Evolutionary conservation across 257 asterid species (phyloP).

Genomic region (Verbascum thapsus): DNA sequence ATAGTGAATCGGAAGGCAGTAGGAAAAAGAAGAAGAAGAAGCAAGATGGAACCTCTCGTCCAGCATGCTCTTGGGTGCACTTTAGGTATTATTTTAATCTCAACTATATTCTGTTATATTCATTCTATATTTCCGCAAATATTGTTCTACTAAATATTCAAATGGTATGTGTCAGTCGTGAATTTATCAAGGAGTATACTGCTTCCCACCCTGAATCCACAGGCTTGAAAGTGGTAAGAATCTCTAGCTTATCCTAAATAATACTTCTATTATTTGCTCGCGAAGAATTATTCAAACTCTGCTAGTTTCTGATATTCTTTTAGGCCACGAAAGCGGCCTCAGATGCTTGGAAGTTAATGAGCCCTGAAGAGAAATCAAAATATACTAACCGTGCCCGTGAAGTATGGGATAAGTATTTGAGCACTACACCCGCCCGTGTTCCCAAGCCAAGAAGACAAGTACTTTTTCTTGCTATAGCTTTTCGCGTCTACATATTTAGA

Average conservation of each 20-base stretch:
- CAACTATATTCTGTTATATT: background rate
- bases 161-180: conserved; percentile 60
- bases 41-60: conserved; percentile 76
- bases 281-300: conserved; percentile 15
- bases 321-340: conserved; percentile 99
- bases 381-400: conserved; percentile 95
- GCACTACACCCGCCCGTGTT: conserved; percentile 73
- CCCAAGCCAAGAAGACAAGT: conserved; percentile 95
- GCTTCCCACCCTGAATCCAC: conserved; percentile 96
- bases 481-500: conserved; percentile 9
- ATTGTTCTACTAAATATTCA: conserved; percentile 28
- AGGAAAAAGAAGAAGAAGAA: conserved; percentile 79
- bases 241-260: conserved; percentile 29
- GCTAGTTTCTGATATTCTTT: conserved; percentile 16
- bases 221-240: conserved; percentile 82
- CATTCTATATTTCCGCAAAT: background rate
- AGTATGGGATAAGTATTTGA: conserved; percentile 91
- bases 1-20: conserved; percentile 64
- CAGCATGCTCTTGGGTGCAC: conserved; percentile 99
- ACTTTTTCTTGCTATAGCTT: conserved; percentile 14
- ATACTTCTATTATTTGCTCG: conserved; percentile 10
- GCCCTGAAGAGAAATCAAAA: conserved; percentile 85
- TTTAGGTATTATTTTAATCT: conserved; percentile 62
- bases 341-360: conserved; percentile 95
- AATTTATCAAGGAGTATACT: conserved; percentile 89